Base-by-base conservation (phyloP, 352 stramenopile species). In the Detonula confervacea region DNA sequence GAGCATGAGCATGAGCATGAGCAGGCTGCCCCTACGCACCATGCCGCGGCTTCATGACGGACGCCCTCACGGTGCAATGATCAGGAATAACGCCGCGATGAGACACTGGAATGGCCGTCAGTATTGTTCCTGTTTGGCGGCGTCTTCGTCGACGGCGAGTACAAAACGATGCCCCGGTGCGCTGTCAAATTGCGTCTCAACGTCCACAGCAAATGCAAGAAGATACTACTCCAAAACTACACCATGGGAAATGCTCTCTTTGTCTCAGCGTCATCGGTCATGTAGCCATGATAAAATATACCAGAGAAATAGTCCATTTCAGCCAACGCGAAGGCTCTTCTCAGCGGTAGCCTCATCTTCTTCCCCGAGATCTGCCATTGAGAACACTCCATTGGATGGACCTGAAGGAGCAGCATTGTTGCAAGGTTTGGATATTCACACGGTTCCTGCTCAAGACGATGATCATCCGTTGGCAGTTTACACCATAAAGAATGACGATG, bases 401-500 rank as follows among this genome's bases (percentile, higher is more conserved):
- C 46, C 71, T 27, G 73, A 81, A 22, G 77, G 81, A 24, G 49
- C 52, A 5, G 44, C 66, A 2, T 71, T 92, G n/a, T 51, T 93
- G 18, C 68, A 90, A 46, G 88, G 88, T 24, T 66, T 93, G n/a
- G 81, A 92, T 68, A 70, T 91, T 1, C 88, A 89, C 51, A 87
- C 65, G 1, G 86, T 93, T 12, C 71, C 68, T 14, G 66, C 86
- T 24, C 74, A 73, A 49, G 73, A 72, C 35, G 88, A 93, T 62
- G 63, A 69, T 3, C 88, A 93, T 83, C 86, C 86, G 5, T 64
- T 92, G 11, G 54, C 88, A 57, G 81, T 93, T 1, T 93, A 90
- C 59, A 81, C 84, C 11, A 85, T 92, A 5, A 20, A 65, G 8
- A 49, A 67, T 39, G 11, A 59, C 1, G 27, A 55, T 35, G 33